These are phyloP conservation scores for Daldinia loculata DNA, from an alignment of 495 filamentous ascomycete species.

Conservation along the genomic window DNA sequence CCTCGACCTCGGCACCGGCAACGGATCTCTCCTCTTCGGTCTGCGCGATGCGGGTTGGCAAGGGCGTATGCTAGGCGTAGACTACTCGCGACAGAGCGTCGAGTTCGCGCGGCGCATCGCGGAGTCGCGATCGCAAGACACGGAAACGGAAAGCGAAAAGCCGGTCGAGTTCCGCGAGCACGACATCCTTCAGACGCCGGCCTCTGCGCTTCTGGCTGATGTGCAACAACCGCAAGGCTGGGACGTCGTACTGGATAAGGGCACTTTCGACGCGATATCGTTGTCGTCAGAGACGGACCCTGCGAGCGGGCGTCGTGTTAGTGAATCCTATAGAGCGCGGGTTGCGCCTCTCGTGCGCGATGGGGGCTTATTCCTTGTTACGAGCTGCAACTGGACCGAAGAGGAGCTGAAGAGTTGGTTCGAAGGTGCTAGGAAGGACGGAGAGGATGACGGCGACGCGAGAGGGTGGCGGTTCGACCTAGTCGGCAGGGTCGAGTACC, in stretches of 20 bases:
- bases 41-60: slow-evolving; percentile 65
- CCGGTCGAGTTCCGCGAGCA: slow-evolving; percentile 72
- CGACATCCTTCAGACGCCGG: slow-evolving; percentile 72
- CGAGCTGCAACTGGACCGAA: slow-evolving; percentile 98
- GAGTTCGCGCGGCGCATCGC: slow-evolving; percentile 68
- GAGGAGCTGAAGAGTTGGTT: slow-evolving; percentile 84
- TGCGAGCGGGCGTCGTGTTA: slow-evolving; percentile 61
- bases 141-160: background rate
- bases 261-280: slow-evolving; percentile 93
- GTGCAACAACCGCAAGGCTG: slow-evolving; percentile 62
- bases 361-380: slow-evolving; percentile 81
- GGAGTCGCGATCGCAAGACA: slow-evolving; percentile 5
- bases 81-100: slow-evolving; percentile 76
- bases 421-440: slow-evolving; percentile 46
- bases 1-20: slow-evolving; percentile 86
- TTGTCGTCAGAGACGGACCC: slow-evolving; percentile 66
- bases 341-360: slow-evolving; percentile 70
- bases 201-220: slow-evolving; percentile 48
- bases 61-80: slow-evolving; percentile 83
- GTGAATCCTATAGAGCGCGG: slow-evolving; percentile 75
- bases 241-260: slow-evolving; percentile 93
- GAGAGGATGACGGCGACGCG: slow-evolving; percentile 6
- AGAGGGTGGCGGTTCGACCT: slow-evolving; percentile 47
- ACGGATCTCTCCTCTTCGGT: slow-evolving; percentile 85
- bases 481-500: slow-evolving; percentile 78